Conservation (phyloP, 352 stramenopile species). For the Pythium phragmiticola region DNA sequence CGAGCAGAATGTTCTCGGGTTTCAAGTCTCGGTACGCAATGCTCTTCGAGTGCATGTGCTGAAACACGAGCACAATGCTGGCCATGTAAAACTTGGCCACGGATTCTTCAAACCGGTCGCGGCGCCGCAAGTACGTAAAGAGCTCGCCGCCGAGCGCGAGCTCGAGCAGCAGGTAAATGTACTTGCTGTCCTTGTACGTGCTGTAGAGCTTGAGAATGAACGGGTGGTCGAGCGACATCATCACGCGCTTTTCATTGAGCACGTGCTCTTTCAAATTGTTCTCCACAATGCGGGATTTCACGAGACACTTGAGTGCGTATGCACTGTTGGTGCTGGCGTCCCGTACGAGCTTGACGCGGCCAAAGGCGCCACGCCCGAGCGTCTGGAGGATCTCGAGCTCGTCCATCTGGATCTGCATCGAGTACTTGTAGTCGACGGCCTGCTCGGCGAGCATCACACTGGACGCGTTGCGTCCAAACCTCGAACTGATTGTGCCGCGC, state of each 20-base stretch:
- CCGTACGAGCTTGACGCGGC: slow-evolving; percentile 86
- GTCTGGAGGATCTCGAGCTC: slow-evolving; percentile 79
- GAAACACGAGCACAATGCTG: slow-evolving; percentile 89
- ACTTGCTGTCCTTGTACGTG: slow-evolving; percentile 89
- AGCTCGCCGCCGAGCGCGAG: slow-evolving; percentile 90
- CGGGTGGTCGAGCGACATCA: slow-evolving; percentile 86
- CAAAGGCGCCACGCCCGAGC: slow-evolving; percentile 85
- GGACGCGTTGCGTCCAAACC: slow-evolving; percentile 35
- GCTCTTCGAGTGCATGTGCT: slow-evolving; percentile 88
- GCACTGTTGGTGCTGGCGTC: slow-evolving; percentile 60
- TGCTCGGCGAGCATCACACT: slow-evolving; percentile 35
- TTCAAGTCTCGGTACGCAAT: slow-evolving; percentile 90
- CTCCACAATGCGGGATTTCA: slow-evolving; percentile 90
- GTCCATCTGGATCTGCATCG: slow-evolving; percentile 65
- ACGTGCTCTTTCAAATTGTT: slow-evolving; percentile 92
- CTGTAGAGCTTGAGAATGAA: slow-evolving; percentile 91
- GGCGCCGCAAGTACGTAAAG: slow-evolving; percentile 88
- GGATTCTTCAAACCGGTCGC: slow-evolving; percentile 71
- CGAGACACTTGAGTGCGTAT: slow-evolving; percentile 92
- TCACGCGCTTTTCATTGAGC: slow-evolving; percentile 89
- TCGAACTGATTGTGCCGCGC: slow-evolving; percentile 12
- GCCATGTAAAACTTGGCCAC: slow-evolving; percentile 87
- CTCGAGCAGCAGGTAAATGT: slow-evolving; percentile 92
- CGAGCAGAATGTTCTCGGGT: slow-evolving; percentile 76
- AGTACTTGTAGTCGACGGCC: slow-evolving; percentile 64